Evolutionary conservation across 768 basidiomycete genomes (phyloP), one percentile per base, ranked within the genome.

Genomic region (Xerocomellus chrysenteron): DNA sequence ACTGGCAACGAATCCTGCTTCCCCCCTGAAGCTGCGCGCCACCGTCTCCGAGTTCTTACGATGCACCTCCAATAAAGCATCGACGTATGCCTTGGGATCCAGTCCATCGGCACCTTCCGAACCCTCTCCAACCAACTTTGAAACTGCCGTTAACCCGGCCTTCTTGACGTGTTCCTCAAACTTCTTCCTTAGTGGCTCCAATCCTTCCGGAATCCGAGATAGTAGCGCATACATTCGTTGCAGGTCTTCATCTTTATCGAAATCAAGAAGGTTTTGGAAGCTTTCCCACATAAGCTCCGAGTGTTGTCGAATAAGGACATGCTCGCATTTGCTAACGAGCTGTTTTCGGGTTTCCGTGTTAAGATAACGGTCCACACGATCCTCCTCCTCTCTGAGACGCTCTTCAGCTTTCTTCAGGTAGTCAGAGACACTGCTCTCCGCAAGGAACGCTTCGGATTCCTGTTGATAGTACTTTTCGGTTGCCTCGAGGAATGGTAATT

Each of bases 161-260:
- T 85, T 84, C 81, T 96, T 97, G 68, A 98, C 96, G 71, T 97
- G 94, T 62, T 90, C 88, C 75, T 95, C 95, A 67, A 98, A 99
- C 67, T 85, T 88, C 79, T 90, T 90, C 65, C 93, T 83, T 52
- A 98, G 74, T 0, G 94, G 94, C 64, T 96, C 92, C 55, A 98
- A 77, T 7, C 95, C 96, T 63, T 93, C 87, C 17, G 86, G 84
- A 57, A 98, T 95, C 35, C 95, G 88, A 13, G 90, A 87, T 24
- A 98, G 79, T n/a, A 98, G 78, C 10, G 87, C 80, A 74, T 97
- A 98, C 92, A 98, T 97, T 42, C 95, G 83, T 63, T 92, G 92
- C 42, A 99, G 78, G 66, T 98, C 96, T 72, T 94, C 91, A 55
- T 94, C 89, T 73, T 94, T 92, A 73, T 98, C 96, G 70, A 82